Percentiles rank a stretch among this genome's conserved stretches.
phyloP scores from a whole-genome alignment of 1,284 basidiomycete genomes.

The Serendipita sp. region DNA sequence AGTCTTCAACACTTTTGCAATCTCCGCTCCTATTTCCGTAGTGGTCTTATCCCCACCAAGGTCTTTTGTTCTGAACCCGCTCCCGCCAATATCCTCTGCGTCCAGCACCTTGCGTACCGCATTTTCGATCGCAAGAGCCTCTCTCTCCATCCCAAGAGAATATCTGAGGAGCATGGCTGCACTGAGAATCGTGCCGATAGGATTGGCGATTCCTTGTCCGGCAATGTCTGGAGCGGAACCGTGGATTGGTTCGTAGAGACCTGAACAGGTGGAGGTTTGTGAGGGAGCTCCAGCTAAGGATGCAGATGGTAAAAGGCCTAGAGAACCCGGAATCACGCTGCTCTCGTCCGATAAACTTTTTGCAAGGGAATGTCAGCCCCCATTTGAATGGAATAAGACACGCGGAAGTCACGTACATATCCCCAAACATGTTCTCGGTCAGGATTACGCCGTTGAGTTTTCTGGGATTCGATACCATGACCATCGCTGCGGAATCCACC shows the following conservation, averaged over 20 bases:
- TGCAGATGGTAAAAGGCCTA: conserved; percentile 91
- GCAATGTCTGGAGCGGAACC: conserved; percentile 96
- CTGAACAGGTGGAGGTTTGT: conserved; percentile 45
- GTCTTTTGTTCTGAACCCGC: conserved; percentile 75
- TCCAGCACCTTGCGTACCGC: conserved; percentile 88
- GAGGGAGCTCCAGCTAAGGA: conserved; percentile 86
- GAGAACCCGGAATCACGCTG: conserved; percentile 94
- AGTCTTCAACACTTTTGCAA: conserved; percentile 63
- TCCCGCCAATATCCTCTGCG: conserved; percentile 52
- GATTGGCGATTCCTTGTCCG: conserved; percentile 89
- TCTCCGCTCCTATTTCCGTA: conserved; percentile 69
- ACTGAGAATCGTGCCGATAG: conserved; percentile 92
- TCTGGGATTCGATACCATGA: conserved; percentile 82
- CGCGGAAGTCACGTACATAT: conserved; percentile 55
- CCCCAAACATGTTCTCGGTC: conserved; percentile 92
- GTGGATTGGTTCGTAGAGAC: conserved; percentile 94
- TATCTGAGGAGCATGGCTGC: conserved; percentile 91
- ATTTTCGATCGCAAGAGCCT: conserved; percentile 73
- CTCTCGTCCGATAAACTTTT: conserved; percentile 84
- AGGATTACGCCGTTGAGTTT: conserved; percentile 93
- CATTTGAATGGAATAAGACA: background rate
- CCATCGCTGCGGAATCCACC: conserved; percentile 94
- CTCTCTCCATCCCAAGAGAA: conserved; percentile 75
- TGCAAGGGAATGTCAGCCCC: background rate
- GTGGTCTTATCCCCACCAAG: conserved; percentile 71